Evolutionary conservation across 345 rosid genomes (phyloP), one percentile per base, ranked within the genome.

Genomic region (Arabidopsis suecica): DNA sequence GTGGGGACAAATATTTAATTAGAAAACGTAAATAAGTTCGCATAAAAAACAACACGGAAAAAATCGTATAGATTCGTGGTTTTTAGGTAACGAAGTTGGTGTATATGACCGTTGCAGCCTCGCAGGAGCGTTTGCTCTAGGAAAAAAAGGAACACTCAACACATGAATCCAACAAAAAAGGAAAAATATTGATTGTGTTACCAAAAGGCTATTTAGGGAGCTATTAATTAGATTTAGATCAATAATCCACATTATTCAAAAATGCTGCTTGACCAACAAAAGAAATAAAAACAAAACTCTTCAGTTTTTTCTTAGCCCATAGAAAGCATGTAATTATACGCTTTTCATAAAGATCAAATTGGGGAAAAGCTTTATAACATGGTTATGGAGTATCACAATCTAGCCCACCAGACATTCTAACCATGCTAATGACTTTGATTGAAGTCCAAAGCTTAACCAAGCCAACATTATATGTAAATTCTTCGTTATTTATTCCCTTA

Each of bases 21-120:
- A 9, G 4, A 14, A 11, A 70, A 55, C 60, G 57, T 45, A 11
- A 69, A 76, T 41, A 56, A 50, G 25, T 7, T 57, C 2, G 10
- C 37, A 73, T 41, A 13, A 18, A n/a, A 18, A 9, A 5, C 7
- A n/a, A 41, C 1, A 13, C 6, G 9, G 0, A 11, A 16, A 45
- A 28, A 48, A 28, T 61, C 32, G 47, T 56, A 44, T 25, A 7
- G 44, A 16, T 32, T 69, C 48, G 34, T 76, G 70, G 50, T 61
- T 76, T 61, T 76, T 76, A 37, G 71, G 80, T 62, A 14, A 77
- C 33, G 66, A 55, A 55, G 60, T 53, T 53, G 20, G 63, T 62
- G 59, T 45, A 40, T 56, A 70, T 71, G 80, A 77, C 80, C 80
- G 80, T 77, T 77, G 76, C 53, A 37, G 54, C 69, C 5, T 40